phyloP scores from a whole-genome alignment of 805 yeast genomes.

The Teunomyces lycoperdinae region DNA sequence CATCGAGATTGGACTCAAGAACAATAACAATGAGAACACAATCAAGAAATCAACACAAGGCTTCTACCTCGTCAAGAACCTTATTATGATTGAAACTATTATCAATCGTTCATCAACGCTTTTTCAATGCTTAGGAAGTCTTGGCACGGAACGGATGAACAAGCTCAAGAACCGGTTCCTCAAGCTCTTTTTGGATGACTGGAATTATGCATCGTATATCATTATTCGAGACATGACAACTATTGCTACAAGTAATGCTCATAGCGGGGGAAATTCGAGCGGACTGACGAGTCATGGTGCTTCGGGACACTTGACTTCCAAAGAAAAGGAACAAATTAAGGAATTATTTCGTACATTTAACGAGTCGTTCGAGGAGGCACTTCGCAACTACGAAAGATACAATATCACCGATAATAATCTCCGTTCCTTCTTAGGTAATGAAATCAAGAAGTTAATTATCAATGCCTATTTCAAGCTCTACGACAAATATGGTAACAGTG shows the following conservation, averaged over 20 bases:
- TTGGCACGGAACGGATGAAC: slow-evolving; percentile 62
- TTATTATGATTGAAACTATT: slow-evolving; percentile 72
- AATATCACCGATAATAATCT: slow-evolving; percentile 65
- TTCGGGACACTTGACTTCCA: slow-evolving; percentile 40
- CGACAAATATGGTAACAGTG: slow-evolving; percentile 69
- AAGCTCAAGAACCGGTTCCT: slow-evolving; percentile 71
- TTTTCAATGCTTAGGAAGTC: slow-evolving; percentile 50
- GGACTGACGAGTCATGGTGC: slow-evolving; percentile 10
- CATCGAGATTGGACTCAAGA: slow-evolving; percentile 60
- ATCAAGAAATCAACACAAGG: slow-evolving; percentile 55
- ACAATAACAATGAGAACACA: slow-evolving; percentile 16
- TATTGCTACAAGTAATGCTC: slow-evolving; percentile 50
- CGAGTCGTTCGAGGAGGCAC: slow-evolving; percentile 74
- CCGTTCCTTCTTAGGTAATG: slow-evolving; percentile 61
- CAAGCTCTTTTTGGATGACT: slow-evolving; percentile 67
- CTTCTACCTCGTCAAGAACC: slow-evolving; percentile 64
- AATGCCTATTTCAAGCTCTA: slow-evolving; percentile 86
- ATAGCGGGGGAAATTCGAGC: slow-evolving; percentile 21
- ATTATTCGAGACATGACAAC: slow-evolving; percentile 76
- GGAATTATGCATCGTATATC: slow-evolving; percentile 77
- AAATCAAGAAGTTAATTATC: slow-evolving; percentile 67
- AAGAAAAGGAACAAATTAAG: slow-evolving; percentile 77
- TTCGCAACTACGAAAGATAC: slow-evolving; percentile 61
- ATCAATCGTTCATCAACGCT: slow-evolving; percentile 56
- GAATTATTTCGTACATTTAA: slow-evolving; percentile 84